A percentile compares a stretch with the other conserved stretches of the same genome.
Evolutionary conservation across 2,329 filamentous ascomycete species (phyloP).

Genomic region (Phaeosphaeriaceae sp.): DNA sequence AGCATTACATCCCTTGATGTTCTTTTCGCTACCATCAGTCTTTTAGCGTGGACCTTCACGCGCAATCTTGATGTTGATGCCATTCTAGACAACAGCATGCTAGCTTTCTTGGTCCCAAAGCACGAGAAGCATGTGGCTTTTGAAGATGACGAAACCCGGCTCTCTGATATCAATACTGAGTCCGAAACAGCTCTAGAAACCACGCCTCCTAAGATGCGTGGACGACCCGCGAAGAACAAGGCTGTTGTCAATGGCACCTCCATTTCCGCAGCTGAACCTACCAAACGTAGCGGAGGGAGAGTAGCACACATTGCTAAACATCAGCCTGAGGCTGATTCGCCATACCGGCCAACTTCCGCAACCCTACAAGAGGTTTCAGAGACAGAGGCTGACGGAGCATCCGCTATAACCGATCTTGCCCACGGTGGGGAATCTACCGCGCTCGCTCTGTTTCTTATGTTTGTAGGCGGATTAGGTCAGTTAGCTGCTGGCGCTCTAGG

Average conservation of each 20-base stretch:
- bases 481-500: conserved; percentile 42
- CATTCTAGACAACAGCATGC: conserved; percentile 52
- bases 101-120: conserved; percentile 34
- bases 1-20: conserved; percentile 65
- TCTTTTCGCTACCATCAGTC: conserved; percentile 59
- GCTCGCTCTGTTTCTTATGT: conserved; percentile 41
- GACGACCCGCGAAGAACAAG: conserved; percentile 35
- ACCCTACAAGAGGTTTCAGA: conserved; percentile 30
- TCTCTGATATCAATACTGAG: neutral
- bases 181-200: conserved; percentile 14
- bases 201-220: conserved; percentile 33
- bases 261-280: conserved; percentile 13
- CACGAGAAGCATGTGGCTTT: conserved; percentile 39
- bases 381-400: conserved; percentile 40
- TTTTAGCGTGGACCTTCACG: conserved; percentile 65
- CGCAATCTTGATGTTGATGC: conserved; percentile 59
- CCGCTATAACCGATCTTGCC: conserved; percentile 30
- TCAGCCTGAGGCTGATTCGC: conserved; percentile 31
- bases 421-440: conserved; percentile 45
- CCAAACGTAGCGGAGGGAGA: conserved; percentile 29
- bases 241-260: conserved; percentile 18
- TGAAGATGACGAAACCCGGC: conserved; percentile 9
- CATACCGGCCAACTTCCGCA: conserved; percentile 31
- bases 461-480: conserved; percentile 44
- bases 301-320: conserved; percentile 19